These are phyloP conservation scores for Neckera pumila DNA, from an alignment of 225 moss, liverwort and hornwort species.

Conservation along the genomic window DNA sequence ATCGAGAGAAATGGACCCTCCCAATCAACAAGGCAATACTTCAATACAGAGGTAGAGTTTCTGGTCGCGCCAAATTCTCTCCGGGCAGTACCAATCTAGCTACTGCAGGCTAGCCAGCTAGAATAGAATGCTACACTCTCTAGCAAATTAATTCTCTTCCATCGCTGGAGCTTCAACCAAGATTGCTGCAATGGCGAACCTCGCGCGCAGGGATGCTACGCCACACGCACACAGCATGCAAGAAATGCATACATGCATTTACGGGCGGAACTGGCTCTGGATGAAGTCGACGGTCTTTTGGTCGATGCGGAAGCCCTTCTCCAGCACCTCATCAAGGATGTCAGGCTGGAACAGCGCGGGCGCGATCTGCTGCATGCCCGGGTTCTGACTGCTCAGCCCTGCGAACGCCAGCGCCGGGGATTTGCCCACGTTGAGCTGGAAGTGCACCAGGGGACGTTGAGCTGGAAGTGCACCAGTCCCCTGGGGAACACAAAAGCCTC, in stretches of 20 bases:
- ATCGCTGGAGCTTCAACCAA: neutral
- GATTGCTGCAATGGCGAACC: neutral
- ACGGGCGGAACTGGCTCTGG: neutral
- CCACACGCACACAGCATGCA: neutral
- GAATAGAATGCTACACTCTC: too few species aligned
- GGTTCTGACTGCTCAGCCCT: slow-evolving; percentile 1
- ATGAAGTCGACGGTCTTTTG: neutral
- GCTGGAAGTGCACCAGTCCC: slow-evolving; percentile 15
- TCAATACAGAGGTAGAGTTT: neutral
- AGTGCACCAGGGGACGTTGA: slow-evolving; percentile 12
- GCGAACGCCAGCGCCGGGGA: neutral
- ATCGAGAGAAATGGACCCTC: neutral
- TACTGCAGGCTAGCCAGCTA: neutral
- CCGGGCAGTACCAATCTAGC: neutral
- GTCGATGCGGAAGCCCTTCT: slow-evolving; percentile 7
- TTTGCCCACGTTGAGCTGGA: neutral
- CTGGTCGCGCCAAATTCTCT: neutral
- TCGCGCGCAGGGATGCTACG: neutral
- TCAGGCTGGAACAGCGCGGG: neutral
- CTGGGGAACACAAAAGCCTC: neutral
- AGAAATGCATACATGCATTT: neutral
- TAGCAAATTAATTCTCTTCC: neutral
- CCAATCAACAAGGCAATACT: too few species aligned
- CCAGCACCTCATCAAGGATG: slow-evolving; percentile 3
- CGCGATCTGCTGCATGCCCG: neutral